Percentiles rank a stretch among this genome's conserved stretches.
Evolutionary conservation across 441 rosid genomes (phyloP).

Genomic region (Metrosideros polymorpha): DNA sequence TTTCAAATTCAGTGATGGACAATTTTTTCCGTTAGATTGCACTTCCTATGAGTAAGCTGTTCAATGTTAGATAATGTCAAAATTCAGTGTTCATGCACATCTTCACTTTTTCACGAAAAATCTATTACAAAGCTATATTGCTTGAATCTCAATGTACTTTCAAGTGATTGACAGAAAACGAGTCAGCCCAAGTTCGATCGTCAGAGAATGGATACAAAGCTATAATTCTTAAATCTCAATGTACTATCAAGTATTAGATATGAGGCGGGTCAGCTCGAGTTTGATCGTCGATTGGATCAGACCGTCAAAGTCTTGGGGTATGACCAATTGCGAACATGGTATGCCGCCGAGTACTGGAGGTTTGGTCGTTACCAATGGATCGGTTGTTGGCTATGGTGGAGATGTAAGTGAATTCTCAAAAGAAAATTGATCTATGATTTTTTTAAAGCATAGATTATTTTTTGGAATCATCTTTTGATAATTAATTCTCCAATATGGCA

Average conservation of each 20-base stretch:
- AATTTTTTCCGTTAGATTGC: not conserved
- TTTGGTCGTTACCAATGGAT: not conserved
- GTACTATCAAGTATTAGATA: not conserved
- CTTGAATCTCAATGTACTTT: not conserved
- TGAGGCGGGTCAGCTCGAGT: rapidly evolving
- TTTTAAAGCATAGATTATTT: not conserved
- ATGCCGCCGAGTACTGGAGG: rapidly evolving
- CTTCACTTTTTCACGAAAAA: not conserved
- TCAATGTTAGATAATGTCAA: not conserved
- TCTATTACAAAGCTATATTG: not conserved
- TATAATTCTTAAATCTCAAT: not conserved
- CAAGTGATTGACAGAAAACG: not conserved
- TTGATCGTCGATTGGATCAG: not conserved
- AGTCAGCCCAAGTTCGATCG: not conserved
- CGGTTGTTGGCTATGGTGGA: rapidly evolving
- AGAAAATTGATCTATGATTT: not conserved
- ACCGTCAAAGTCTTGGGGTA: not conserved
- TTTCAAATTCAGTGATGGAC: not conserved
- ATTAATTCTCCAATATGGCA: not conserved
- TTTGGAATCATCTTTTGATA: not conserved
- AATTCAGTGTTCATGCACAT: not conserved
- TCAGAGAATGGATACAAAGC: not conserved
- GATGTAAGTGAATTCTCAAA: not conserved
- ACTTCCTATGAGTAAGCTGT: not conserved
- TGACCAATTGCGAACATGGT: not conserved